Base-by-base conservation (phyloP, 768 basidiomycete species). In the Leccinum olivaceopallidum region DNA sequence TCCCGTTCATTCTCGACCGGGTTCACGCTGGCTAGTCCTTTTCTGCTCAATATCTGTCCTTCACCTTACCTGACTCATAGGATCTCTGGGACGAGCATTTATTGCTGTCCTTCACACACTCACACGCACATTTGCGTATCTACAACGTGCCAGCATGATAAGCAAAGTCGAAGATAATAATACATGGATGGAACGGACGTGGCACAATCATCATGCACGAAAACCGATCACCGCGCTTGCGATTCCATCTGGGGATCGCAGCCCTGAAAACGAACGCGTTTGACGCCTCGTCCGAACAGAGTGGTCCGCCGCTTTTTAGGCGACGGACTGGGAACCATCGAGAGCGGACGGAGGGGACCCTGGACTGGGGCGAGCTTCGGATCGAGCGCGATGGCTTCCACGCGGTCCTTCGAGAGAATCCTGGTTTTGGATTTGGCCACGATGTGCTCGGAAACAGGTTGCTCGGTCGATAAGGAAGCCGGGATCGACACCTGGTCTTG, bases 341-440 rank as follows among this genome's bases (percentile, higher is more conserved):
- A 73, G 7, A 74, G 37, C 14, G 73, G 73, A 4, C 71, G 71
- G 18, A 73, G 68, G 18, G 73, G 72, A 10, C 60, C 73, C 16
- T 72, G 72, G 16, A 75, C 72, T 30, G 72, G 72, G 3, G 72
- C 70, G 36, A 73, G 72, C 60, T 75, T 73, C 14, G 72, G 73
- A 39, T 73, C 70, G n/a, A 63, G 57, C 4, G 60, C 44, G n/a
- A 73, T 73, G 20, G 69, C 68, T 51, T 70, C 68, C 4, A 51
- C 63, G 2, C 70, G 65, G 52, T 73, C 72, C 34, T 37, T 54
- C n/a, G 73, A 65, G 26, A 73, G 63, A 22, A 58, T 39, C 42
- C 58, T 67, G 63, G 62, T 37, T 37, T 60, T 67, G 60, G 62
- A 64, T 32, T 64, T 65, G 56, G 62, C 53, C 16, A 51, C 62